phyloP scores from a whole-genome alignment of 1,284 basidiomycete genomes.

The Trametes polyzona region DNA sequence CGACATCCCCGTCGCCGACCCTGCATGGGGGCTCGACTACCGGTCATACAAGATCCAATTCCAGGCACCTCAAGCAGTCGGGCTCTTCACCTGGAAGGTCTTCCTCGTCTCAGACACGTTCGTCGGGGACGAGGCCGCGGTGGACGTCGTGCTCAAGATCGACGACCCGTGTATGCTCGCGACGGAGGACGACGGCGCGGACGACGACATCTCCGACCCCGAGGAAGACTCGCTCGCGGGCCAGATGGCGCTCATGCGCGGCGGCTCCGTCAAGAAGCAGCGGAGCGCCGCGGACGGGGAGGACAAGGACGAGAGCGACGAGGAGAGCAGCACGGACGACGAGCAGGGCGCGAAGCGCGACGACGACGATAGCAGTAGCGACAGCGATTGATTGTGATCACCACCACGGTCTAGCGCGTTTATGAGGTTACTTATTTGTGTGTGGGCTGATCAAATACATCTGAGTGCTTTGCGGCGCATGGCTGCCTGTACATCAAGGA shows the following conservation, averaged over 20 bases:
- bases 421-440: too few relatives aligned
- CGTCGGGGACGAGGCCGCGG: conserved; percentile 79
- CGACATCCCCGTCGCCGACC: conserved; percentile 75
- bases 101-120: conserved; percentile 88
- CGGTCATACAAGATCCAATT: conserved; percentile 91
- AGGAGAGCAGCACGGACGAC: conserved; percentile 37
- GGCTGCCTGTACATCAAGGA: too few relatives aligned
- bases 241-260: conserved; percentile 98
- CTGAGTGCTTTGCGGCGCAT: too few relatives aligned
- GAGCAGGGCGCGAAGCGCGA: conserved; percentile 1
- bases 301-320: conserved; percentile 52
- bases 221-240: conserved; percentile 96
- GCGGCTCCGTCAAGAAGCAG: conserved; percentile 83
- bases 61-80: conserved; percentile 89
- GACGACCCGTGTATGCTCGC: conserved; percentile 68
- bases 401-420: too few relatives aligned
- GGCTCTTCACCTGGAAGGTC: conserved; percentile 89
- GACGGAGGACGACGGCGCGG: conserved; percentile 63
- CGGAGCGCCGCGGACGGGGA: conserved; percentile 2
- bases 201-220: conserved; percentile 95
- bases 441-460: too few relatives aligned
- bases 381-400: not conserved
- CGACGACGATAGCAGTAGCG: not conserved
- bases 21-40: conserved; percentile 47
- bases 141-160: conserved; percentile 81